Base-by-base conservation (phyloP, 805 yeast species). In the Grigorovia jiainica region DNA sequence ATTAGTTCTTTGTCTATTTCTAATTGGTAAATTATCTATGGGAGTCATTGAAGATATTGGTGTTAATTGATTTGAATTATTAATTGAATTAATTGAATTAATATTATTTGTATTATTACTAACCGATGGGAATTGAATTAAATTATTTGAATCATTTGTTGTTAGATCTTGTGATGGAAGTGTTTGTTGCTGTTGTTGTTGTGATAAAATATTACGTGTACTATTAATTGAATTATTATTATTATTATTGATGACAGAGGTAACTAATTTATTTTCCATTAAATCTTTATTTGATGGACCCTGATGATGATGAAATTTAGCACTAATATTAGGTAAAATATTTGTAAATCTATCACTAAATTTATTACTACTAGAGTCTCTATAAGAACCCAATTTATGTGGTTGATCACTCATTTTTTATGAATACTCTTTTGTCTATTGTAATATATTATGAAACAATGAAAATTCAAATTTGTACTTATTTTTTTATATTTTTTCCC, bases 281-380 rank as follows among this genome's bases (percentile, higher is more conserved):
- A 36, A 10, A 25, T 42, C 37, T 7, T 39, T 15, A 38, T 39
- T 35, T n/a, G 45, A 34, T 19, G 38, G 13, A 13, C 42, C 38
- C 40, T 40, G 44, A 7, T 52, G 46, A 40, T 46, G 47, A 23
- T 61, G 65, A 21, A 62, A 43, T 42, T 57, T 62, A 4, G 66
- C 65, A 46, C 65, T 59, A 11, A 62, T 53, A 4, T 54, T 55
- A n/a, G 66, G 66, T 15, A 62, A 44, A 34, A 62, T 43, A 41
- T 55, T 61, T 35, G 60, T 57, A 39, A 62, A 47, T 7, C 61
- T 61, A 36, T 58, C 60, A 11, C 65, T 57, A 35, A 62, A 55
- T 19, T 33, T 39, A 8, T 55, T 58, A 6, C 61, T 62, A 4
- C 62, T 58, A 34, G 57, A 53, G n/a, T 59, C 51, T 36, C 65